These are phyloP conservation scores for Pelargonium citronellum DNA, from an alignment of 441 rosid genomes.

Conservation along the genomic window DNA sequence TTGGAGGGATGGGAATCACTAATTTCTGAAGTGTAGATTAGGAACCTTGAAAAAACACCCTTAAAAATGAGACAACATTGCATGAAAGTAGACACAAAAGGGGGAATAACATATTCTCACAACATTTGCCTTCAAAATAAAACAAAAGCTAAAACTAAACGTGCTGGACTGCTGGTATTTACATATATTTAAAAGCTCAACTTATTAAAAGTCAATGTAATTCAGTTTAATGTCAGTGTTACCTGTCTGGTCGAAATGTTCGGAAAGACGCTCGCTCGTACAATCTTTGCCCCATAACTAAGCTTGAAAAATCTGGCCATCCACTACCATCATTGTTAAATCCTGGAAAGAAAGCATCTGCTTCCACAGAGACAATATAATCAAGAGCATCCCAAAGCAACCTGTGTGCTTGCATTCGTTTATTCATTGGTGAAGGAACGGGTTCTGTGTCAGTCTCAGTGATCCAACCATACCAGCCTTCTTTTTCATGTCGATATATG, in stretches of 20 bases:
- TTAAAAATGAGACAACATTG: too few species aligned
- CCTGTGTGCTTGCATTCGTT: conserved; percentile 82
- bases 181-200: background rate
- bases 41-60: background rate
- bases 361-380: conserved; percentile 75
- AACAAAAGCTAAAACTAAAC: conserved; percentile 4
- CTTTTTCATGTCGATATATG: conserved; percentile 83
- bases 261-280: conserved; percentile 72
- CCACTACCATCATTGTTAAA: conserved; percentile 80
- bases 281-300: conserved; percentile 95
- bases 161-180: background rate
- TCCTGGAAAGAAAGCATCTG: conserved; percentile 91
- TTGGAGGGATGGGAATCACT: background rate
- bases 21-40: background rate
- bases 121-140: background rate
- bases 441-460: conserved; percentile 74
- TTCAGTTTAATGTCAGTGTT: conserved; percentile 18
- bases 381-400: conserved; percentile 97
- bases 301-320: conserved; percentile 89
- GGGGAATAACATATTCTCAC: background rate
- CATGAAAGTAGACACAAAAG: background rate
- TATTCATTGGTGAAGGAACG: conserved; percentile 60
- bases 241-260: conserved; percentile 90
- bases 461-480: conserved; percentile 99
- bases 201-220: conserved; percentile 13